Conservation (phyloP, 139 green algal genomes). For the Chlorella sp. region DNA sequence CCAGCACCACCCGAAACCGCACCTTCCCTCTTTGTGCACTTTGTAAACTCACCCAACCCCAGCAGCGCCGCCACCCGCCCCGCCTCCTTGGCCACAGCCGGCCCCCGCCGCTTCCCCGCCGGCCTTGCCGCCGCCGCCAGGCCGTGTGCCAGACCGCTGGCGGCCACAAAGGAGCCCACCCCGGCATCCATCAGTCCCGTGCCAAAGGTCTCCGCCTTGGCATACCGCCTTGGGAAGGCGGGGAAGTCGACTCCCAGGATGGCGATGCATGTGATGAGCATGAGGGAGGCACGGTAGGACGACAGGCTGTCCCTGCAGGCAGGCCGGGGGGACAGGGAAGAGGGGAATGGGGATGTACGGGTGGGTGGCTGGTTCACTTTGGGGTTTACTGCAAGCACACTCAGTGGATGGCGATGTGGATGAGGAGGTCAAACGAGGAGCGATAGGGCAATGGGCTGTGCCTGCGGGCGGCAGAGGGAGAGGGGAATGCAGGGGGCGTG, state of each 20-base stretch:
- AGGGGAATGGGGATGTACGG: background rate
- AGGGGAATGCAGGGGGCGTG: too few relatives aligned
- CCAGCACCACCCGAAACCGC: background rate
- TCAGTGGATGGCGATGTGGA: too few relatives aligned
- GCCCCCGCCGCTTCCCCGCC: background rate
- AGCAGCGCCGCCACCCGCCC: conserved; percentile 2
- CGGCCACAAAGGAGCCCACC: conserved; percentile 83
- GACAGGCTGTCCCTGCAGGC: conserved; percentile 58
- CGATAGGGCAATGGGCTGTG: too few relatives aligned
- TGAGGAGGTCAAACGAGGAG: too few relatives aligned
- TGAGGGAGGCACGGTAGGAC: conserved; percentile 72
- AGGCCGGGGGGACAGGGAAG: background rate
- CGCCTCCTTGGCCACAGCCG: background rate
- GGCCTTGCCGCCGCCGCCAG: conserved; percentile 1
- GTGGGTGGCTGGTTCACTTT: background rate
- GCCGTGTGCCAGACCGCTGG: conserved; percentile 52
- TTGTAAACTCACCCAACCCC: background rate
- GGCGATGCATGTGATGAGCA: conserved; percentile 78
- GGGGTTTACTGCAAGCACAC: too few relatives aligned
- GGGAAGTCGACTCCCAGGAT: conserved; percentile 96
- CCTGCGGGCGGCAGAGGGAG: too few relatives aligned
- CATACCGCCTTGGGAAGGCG: conserved; percentile 80
- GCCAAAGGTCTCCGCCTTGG: conserved; percentile 83
- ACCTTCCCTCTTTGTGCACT: background rate
- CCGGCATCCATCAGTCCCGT: conserved; percentile 91